Conservation (phyloP, 148 eudicot genomes). For the Fallopia convolvulus region DNA sequence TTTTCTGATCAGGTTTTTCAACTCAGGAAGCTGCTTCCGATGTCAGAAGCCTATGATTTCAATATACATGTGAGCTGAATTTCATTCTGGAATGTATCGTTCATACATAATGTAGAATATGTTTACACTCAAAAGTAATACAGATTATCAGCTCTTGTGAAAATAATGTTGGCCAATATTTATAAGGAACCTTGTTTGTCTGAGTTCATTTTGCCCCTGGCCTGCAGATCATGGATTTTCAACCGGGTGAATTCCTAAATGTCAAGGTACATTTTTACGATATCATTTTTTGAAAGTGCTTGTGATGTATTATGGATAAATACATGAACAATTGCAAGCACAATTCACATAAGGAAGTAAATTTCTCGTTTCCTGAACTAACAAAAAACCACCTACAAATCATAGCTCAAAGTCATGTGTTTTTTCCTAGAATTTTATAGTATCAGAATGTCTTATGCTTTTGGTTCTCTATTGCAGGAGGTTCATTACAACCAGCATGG, state of each 20-base stretch:
- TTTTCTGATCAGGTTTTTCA: conserved; percentile 59
- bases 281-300: not conserved
- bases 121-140: not conserved
- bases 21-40: conserved; percentile 95
- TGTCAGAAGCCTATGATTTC: conserved; percentile 77
- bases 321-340: not conserved
- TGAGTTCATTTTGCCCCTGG: not conserved
- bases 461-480: conserved; percentile 45
- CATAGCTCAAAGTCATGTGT: not conserved
- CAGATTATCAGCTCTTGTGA: not conserved
- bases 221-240: conserved; percentile 94
- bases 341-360: not conserved
- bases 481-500: conserved; percentile 98
- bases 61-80: conserved; percentile 79
- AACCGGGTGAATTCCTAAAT: conserved; percentile 96
- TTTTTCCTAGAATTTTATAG: not conserved
- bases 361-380: not conserved
- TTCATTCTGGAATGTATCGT: not conserved
- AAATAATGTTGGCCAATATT: not conserved
- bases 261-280: conserved; percentile 54
- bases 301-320: not conserved
- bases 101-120: not conserved
- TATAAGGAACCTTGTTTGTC: not conserved
- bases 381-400: not conserved
- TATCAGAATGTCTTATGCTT: not conserved